Evolutionary conservation across 805 yeast species (phyloP).

Genomic region (Komagataella ulmi): DNA sequence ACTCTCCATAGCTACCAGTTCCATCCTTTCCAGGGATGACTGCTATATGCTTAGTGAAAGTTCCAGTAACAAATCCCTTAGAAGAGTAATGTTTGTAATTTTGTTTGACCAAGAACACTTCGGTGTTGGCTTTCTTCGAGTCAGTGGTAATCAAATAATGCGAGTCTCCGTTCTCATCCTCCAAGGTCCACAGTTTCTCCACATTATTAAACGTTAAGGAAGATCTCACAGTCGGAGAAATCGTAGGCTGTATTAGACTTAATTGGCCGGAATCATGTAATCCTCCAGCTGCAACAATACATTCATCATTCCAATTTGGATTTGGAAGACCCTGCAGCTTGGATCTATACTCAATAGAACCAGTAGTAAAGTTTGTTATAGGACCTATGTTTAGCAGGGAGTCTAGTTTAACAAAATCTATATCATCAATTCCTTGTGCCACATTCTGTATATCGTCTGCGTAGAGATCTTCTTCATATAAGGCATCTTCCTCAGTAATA

Average conservation of each 20-base stretch:
- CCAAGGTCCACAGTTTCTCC: slow-evolving; percentile 63
- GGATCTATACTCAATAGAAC: slow-evolving; percentile 22
- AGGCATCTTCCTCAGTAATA: slow-evolving; percentile 21
- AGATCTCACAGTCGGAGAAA: slow-evolving; percentile 55
- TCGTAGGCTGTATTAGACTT: slow-evolving; percentile 50
- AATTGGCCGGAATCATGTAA: slow-evolving; percentile 39
- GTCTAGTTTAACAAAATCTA: slow-evolving; percentile 35
- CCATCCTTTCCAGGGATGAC: slow-evolving; percentile 19
- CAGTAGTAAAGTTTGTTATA: slow-evolving; percentile 51
- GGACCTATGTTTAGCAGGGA: slow-evolving; percentile 60
- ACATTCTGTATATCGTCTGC: slow-evolving; percentile 19
- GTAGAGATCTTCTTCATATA: slow-evolving; percentile 29
- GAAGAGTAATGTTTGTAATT: slow-evolving; percentile 49
- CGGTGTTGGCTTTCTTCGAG: slow-evolving; percentile 46
- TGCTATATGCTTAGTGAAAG: slow-evolving; percentile 54
- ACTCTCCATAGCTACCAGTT: slow-evolving; percentile 2
- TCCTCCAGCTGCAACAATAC: slow-evolving; percentile 63
- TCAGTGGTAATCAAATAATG: slow-evolving; percentile 66
- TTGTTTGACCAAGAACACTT: slow-evolving; percentile 49
- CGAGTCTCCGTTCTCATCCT: slow-evolving; percentile 19
- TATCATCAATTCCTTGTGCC: slow-evolving; percentile 1
- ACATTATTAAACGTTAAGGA: slow-evolving; percentile 63
- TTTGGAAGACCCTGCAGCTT: slow-evolving; percentile 50
- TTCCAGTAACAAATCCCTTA: slow-evolving; percentile 49
- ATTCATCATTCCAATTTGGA: slow-evolving; percentile 53